These are phyloP conservation scores for Solanum dulcamara DNA, from an alignment of 257 asterid genomes.

Conservation along the genomic window DNA sequence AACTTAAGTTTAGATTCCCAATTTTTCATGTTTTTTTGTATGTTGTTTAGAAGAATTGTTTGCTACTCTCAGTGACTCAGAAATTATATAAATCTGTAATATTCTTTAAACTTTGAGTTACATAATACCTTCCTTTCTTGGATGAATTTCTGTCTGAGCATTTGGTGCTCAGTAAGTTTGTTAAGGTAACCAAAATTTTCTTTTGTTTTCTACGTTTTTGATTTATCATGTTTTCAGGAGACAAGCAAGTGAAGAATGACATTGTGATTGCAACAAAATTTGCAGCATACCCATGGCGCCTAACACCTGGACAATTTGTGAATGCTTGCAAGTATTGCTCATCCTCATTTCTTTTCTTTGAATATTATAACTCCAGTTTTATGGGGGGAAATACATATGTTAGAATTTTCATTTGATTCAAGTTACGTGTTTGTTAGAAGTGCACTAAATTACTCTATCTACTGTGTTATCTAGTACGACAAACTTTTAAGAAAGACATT, in stretches of 20 bases:
- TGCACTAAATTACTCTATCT: background rate
- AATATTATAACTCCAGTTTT: background rate
- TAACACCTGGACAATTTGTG: constrained; percentile 79
- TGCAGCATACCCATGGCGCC: constrained; percentile 98
- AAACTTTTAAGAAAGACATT: background rate
- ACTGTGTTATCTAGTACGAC: background rate
- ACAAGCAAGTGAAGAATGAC: constrained; percentile 29
- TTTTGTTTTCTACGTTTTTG: background rate
- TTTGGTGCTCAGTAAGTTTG: background rate
- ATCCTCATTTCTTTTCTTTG: constrained; percentile 3
- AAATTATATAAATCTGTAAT: background rate
- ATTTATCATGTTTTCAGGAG: constrained; percentile 30
- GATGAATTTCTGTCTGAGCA: background rate
- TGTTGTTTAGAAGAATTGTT: background rate
- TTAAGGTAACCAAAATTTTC: background rate
- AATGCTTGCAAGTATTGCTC: constrained; percentile 72
- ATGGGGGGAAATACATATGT: background rate
- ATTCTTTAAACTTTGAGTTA: background rate
- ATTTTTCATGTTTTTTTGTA: background rate
- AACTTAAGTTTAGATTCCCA: background rate
- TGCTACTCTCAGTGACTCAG: background rate
- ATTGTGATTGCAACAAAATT: constrained; percentile 82
- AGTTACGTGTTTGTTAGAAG: background rate
- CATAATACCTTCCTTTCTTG: background rate
- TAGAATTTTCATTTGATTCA: background rate